Percentiles rank a stretch among this genome's conserved stretches.
Evolutionary conservation across 2,329 filamentous ascomycete species (phyloP).

Genomic region (Microsporum canis): DNA sequence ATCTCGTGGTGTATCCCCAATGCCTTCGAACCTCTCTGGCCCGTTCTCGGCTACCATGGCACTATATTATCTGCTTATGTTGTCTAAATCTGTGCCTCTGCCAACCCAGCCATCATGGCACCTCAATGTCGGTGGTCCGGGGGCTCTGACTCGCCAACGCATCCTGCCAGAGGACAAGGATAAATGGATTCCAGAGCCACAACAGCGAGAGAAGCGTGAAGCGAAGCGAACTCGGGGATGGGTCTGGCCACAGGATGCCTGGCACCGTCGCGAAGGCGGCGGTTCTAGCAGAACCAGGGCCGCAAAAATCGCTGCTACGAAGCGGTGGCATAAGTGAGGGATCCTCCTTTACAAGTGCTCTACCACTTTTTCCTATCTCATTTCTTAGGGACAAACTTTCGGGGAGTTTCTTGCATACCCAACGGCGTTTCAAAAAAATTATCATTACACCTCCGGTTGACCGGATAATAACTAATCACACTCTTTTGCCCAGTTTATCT

Average conservation of each 20-base stretch:
- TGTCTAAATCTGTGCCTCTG: slow-evolving; percentile 50
- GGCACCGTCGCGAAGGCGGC: slow-evolving; percentile 46
- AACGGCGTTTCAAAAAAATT: neutral
- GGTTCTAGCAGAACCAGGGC: slow-evolving; percentile 21
- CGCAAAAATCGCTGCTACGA: slow-evolving; percentile 16
- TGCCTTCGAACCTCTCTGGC: slow-evolving; percentile 16
- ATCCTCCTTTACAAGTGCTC: neutral
- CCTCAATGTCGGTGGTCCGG: slow-evolving; percentile 50
- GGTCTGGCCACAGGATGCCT: slow-evolving; percentile 51
- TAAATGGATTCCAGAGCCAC: slow-evolving; percentile 50
- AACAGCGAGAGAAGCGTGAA: slow-evolving; percentile 49
- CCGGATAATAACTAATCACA: neutral
- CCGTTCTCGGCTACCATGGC: slow-evolving; percentile 48
- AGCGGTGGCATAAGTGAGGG: slow-evolving; percentile 29
- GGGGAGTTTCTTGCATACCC: neutral
- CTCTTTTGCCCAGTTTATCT: neutral
- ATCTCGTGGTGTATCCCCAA: slow-evolving; percentile 18
- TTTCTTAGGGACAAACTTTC: neutral
- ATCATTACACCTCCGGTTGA: neutral
- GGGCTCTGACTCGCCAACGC: slow-evolving; percentile 45
- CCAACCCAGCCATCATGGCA: slow-evolving; percentile 46
- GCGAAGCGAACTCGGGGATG: slow-evolving; percentile 50
- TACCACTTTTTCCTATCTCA: neutral
- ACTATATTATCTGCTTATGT: slow-evolving; percentile 55
- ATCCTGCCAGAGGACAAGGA: slow-evolving; percentile 44